Percentiles rank a stretch among this genome's conserved stretches.
phyloP scores from a whole-genome alignment of 495 filamentous ascomycete species.

The Penicillium verhagenii region DNA sequence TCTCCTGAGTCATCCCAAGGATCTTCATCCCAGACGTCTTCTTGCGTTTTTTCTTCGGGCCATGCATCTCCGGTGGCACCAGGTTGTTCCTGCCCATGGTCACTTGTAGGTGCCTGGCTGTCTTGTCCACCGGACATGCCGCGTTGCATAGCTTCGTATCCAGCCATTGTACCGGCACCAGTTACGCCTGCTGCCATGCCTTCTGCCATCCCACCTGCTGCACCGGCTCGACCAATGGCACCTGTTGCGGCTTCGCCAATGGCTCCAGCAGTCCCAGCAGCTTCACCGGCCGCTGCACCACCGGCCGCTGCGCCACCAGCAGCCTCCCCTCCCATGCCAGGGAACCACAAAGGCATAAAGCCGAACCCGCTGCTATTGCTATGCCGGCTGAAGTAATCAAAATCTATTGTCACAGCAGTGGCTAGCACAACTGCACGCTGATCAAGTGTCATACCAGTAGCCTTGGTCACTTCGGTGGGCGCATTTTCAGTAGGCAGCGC shows the following conservation, averaged over 20 bases:
- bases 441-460: conserved; percentile 63
- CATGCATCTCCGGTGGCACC: conserved; percentile 30
- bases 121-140: conserved; percentile 29
- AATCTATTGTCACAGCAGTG: conserved; percentile 68
- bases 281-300: conserved; percentile 41
- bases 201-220: conserved; percentile 39
- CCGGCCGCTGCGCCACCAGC: conserved; percentile 41
- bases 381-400: conserved; percentile 70
- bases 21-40: conserved; percentile 21
- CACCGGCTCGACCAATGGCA: conserved; percentile 22
- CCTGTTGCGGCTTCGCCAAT: conserved; percentile 39
- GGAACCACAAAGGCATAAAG: conserved; percentile 61
- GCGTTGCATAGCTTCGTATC: conserved; percentile 63
- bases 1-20: conserved; percentile 37
- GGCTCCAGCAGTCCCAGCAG: conserved; percentile 32
- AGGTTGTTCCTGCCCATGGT: conserved; percentile 21
- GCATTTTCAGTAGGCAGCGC: conserved; percentile 13
- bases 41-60: conserved; percentile 20
- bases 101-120: conserved; percentile 7
- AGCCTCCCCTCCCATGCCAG: conserved; percentile 50
- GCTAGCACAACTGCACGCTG: conserved; percentile 72
- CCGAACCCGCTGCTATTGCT: conserved; percentile 48
- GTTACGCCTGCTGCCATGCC: conserved; percentile 34
- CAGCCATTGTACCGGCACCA: conserved; percentile 52
- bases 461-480: conserved; percentile 13